Base-by-base conservation (phyloP, 495 filamentous ascomycete genomes). In the Viridothelium virens region DNA sequence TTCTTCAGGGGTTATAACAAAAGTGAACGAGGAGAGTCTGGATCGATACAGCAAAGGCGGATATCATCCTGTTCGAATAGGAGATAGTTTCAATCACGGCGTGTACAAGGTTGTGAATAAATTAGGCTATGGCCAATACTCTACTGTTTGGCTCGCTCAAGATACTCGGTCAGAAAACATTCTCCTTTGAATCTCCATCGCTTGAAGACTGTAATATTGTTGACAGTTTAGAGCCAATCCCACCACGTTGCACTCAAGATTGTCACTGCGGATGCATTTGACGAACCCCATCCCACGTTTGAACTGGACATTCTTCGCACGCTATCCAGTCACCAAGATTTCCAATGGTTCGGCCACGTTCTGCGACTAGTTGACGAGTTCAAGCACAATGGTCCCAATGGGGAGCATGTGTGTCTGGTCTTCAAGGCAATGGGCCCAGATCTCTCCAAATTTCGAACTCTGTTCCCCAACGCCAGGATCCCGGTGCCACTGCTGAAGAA, bases 191-290 rank as follows among this genome's bases (percentile, higher is more conserved):
- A 16, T 46, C 7, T 1, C 41, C 41, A 1, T 9, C 16, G 1
- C 9, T 46, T 1, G 41, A 46, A 7, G 41, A 46, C 41, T 46
- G 16, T 46, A 16, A 1, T 1, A 7, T 46, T 46, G 41, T 1
- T 46, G 41, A 46, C 41, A 46, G 16, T 46, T 1, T 46, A 46
- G 41, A 46, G 41, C 41, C 41, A 46, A 46, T 46, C 41, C 41
- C 1, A 65, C 50, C 73, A 73, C 69, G 68, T 70, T 18, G 73
- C 74, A 11, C 71, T 78, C n/a, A 78, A 78, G 67, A 69, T 77
- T 41, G 69, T 78, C 9, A 75, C 66, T 59, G 73, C 74, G 2
- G 73, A 75, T 11, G 65, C 61, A 6, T 77, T 74, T 38, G 67
- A 31, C 39, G 44, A 38, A 56, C 37, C 1, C 63, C 41, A 46